Evolutionary conservation across 2,329 filamentous ascomycete genomes (phyloP).

Genomic region (Verticillium nubilum): DNA sequence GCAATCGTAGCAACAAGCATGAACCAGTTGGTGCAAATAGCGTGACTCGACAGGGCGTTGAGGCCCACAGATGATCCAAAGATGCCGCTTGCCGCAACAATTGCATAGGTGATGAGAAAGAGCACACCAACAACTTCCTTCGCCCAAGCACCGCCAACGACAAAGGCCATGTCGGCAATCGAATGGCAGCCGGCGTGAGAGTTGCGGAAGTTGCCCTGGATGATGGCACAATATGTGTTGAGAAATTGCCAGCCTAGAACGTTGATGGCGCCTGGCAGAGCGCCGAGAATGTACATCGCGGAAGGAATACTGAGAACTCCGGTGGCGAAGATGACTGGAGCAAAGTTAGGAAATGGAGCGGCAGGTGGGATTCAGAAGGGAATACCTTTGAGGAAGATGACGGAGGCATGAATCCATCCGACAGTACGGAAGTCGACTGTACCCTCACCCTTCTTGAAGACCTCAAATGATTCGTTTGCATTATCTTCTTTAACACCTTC

Average conservation of each 20-base stretch:
- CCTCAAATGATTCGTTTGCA: conserved; percentile 27
- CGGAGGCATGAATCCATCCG: conserved; percentile 38
- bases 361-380: neutral
- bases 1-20: conserved; percentile 45
- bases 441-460: conserved; percentile 37
- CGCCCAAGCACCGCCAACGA: conserved; percentile 45
- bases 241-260: conserved; percentile 34
- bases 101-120: conserved; percentile 53
- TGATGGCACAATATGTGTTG: conserved; percentile 33
- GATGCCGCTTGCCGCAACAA: conserved; percentile 52
- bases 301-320: conserved; percentile 36
- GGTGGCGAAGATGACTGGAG: conserved; percentile 33
- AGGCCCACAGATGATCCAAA: conserved; percentile 53
- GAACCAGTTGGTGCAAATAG: conserved; percentile 54
- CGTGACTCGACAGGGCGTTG: conserved; percentile 54
- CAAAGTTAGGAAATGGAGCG: neutral
- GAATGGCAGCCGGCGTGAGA: conserved; percentile 31
- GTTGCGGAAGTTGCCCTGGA: conserved; percentile 33
- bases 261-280: conserved; percentile 34
- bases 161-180: conserved; percentile 50
- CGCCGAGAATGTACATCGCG: conserved; percentile 35
- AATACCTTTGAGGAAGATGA: conserved; percentile 39
- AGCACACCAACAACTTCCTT: conserved; percentile 49
- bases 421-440: conserved; percentile 42
- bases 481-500: conserved; percentile 17